Evolutionary conservation across 2,329 filamentous ascomycete genomes (phyloP).

Genomic region (Sarocladium oryzae): DNA sequence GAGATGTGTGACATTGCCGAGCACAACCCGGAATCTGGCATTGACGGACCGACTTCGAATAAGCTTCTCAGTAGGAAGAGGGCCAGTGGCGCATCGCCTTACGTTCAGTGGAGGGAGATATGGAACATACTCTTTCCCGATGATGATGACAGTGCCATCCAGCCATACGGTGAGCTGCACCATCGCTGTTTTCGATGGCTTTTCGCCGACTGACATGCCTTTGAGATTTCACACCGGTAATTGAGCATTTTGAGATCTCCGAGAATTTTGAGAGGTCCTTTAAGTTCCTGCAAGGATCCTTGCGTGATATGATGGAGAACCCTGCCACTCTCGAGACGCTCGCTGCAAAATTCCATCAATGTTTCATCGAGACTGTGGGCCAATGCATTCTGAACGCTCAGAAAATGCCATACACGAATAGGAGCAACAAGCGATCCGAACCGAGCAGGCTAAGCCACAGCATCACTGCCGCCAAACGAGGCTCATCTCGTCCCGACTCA

Average conservation of each 20-base stretch:
- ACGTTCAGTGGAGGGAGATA: constrained; percentile 34
- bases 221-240: constrained; percentile 33
- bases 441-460: constrained; percentile 12
- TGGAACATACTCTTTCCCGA: constrained; percentile 37
- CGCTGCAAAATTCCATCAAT: constrained; percentile 32
- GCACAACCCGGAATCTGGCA: constrained; percentile 32
- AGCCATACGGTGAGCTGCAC: constrained; percentile 21
- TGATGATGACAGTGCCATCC: constrained; percentile 28
- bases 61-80: constrained; percentile 33
- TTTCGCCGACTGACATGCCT: constrained; percentile 5
- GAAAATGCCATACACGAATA: constrained; percentile 32
- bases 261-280: constrained; percentile 27
- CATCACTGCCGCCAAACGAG: constrained; percentile 14
- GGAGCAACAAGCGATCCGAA: constrained; percentile 34
- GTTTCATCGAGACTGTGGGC: constrained; percentile 32
- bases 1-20: constrained; percentile 35
- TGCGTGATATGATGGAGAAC: constrained; percentile 32
- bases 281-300: constrained; percentile 23
- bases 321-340: constrained; percentile 31
- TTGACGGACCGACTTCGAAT: constrained; percentile 32
- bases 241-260: constrained; percentile 35
- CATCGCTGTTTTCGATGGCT: neutral
- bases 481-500: constrained; percentile 27
- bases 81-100: constrained; percentile 29
- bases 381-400: constrained; percentile 28